Percentiles rank a stretch among this genome's conserved stretches.
Conservation (phyloP, 345 rosid genomes). For the Ceriops tagal region DNA sequence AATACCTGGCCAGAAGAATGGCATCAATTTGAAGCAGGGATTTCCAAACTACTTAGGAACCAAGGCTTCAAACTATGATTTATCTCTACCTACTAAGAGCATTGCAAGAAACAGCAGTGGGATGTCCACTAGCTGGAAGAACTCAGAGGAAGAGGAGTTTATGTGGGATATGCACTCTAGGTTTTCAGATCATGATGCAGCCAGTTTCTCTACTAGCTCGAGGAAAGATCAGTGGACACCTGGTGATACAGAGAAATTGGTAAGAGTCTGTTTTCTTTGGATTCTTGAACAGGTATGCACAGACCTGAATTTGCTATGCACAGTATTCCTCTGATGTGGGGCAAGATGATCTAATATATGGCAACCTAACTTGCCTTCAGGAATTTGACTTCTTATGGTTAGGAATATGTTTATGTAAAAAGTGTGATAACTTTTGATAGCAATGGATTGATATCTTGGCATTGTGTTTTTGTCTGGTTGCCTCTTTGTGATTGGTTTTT, state of each 20-base stretch:
- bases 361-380: neutral
- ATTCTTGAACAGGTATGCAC: neutral
- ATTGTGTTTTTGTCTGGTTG: neutral
- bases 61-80: slow-evolving; percentile 44
- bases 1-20: slow-evolving; percentile 58
- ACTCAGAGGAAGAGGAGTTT: slow-evolving; percentile 95
- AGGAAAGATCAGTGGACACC: slow-evolving; percentile 52
- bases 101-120: slow-evolving; percentile 36
- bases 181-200: slow-evolving; percentile 51
- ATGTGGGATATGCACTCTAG: slow-evolving; percentile 92
- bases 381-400: too few relatives aligned
- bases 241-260: slow-evolving; percentile 66
- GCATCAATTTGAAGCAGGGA: slow-evolving; percentile 51
- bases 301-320: slow-evolving; percentile 1
- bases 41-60: slow-evolving; percentile 40
- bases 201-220: slow-evolving; percentile 35
- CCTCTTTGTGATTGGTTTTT: neutral
- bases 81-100: slow-evolving; percentile 33
- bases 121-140: slow-evolving; percentile 75
- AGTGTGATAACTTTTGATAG: neutral
- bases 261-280: slow-evolving; percentile 27
- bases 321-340: neutral
- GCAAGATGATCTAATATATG: neutral
- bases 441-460: neutral
- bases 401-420: too few relatives aligned